Evolutionary conservation across 2,329 filamentous ascomycete genomes (phyloP), one percentile per base, ranked within the genome.

Genomic region (Diplodia scrobiculata): DNA sequence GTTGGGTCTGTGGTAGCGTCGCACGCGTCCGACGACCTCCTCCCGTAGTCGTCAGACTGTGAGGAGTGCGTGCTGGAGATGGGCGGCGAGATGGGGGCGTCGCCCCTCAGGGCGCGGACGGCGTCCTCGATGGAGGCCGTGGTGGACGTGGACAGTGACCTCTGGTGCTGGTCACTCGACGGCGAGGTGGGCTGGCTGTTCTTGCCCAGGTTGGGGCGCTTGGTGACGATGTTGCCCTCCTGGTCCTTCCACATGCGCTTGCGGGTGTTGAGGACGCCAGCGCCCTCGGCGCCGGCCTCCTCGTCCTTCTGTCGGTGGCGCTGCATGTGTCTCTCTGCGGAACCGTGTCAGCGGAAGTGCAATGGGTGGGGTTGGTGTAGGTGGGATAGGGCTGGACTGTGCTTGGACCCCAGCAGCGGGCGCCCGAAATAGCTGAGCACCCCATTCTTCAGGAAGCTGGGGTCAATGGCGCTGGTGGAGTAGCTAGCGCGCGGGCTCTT

Each of bases 211-310:
- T 68, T 65, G 50, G 78, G 77, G 36, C 75, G 75, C 64, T 79
- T 80, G 13, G 81, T 78, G 19, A 86, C 84, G 29, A 86, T 81
- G 51, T 78, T 80, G 19, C 84, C 84, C 66, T 84, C 79, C 36
- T 78, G 74, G 69, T 84, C 83, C 71, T 83, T 84, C 84, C 84
- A 86, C 70, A 83, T 79, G 59, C 84, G 79, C 70, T 86, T 85
- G 11, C 84, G 77, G 5, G 84, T 86, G 67, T 85, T 83, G 14
- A 86, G 73, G 34, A 81, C 73, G 34, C 83, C 83, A 51, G 74
- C 76, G 14, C 83, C 83, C 69, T 81, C 79, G 17, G 82, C 83
- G 48, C 84, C 83, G 68, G 84, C 84, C 76, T 85, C 83, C 38
- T 81, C 77, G 71, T 86, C 84, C 68, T 83, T 85, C 67, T 85